Base-by-base conservation (phyloP, 306 rosid species). In the Lablab purpureus region DNA sequence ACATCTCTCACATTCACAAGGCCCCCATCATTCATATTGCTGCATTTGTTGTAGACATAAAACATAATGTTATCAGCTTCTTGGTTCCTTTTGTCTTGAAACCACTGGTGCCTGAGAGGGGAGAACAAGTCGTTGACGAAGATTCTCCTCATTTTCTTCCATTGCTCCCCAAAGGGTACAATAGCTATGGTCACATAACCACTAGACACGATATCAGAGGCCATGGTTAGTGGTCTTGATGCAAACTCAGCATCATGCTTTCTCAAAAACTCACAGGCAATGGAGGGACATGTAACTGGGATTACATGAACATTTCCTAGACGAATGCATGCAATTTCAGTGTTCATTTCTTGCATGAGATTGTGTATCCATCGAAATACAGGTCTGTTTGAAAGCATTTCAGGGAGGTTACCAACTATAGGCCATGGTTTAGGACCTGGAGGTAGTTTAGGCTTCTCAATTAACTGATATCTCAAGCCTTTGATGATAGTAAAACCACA, bases 21-120 rank as follows among this genome's bases (percentile, higher is more conserved):
- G 4, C 54, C 72, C 2, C 80, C 43, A 2, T 6, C 10, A 0
- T 15, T 17, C 0, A 12, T 36, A 17, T 19, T 46, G 0, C 14
- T 41, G 75, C 78, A 82, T 36, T 62, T 75, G 37, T 21, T 66
- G 66, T 76, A 54, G 5, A 85, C 15, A 17, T 56, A 82, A 1
- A 55, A 60, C 0, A 87, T 75, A 4, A 82, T 81, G 46, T 82
- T 82, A 36, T 86, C 73, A 0, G 87, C 83, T 59, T 86, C 91
- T 32, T 66, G 54, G 11, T 40, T 67, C 32, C 52, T 40, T 43
- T 73, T 85, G 8, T 34, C 21, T 2, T 54, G 62, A 30, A 82
- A 82, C 80, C 85, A 76, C 0, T 22, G 17, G 30, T 36, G 60
- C n/a, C 23, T 70, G 1, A 8, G 43, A 0, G 74, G 74, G 25